A percentile compares a stretch with the other conserved stretches of the same genome.
These are phyloP conservation scores for Citrus sinensis DNA, from an alignment of 345 rosid genomes.

Conservation along the genomic window DVS_A1.0 CM039167.1:24825001-24825500, in stretches of 20 bases:
- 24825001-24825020: conserved; percentile 34
- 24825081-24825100: conserved; percentile 40
- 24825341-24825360: not conserved
- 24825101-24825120: conserved; percentile 46
- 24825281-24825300: conserved; percentile 3
- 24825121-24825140: conserved; percentile 37
- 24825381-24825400: not conserved
- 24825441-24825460: not conserved
- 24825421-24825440: not conserved
- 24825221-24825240: conserved; percentile 50
- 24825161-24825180: conserved; percentile 37
- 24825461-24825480: not conserved
- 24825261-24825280: conserved; percentile 18
- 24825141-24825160: conserved; percentile 32
- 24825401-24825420: not conserved
- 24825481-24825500: not conserved
- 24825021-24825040: conserved; percentile 30
- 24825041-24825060: conserved; percentile 46
- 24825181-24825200: conserved; percentile 85
- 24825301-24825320: not conserved
- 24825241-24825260: conserved; percentile 12
- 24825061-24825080: conserved; percentile 38
- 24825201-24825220: conserved; percentile 58
- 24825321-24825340: not conserved
- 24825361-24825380: not conserved